Conservation (phyloP, 1,284 basidiomycete species). For the Peniophora sp. region DNA sequence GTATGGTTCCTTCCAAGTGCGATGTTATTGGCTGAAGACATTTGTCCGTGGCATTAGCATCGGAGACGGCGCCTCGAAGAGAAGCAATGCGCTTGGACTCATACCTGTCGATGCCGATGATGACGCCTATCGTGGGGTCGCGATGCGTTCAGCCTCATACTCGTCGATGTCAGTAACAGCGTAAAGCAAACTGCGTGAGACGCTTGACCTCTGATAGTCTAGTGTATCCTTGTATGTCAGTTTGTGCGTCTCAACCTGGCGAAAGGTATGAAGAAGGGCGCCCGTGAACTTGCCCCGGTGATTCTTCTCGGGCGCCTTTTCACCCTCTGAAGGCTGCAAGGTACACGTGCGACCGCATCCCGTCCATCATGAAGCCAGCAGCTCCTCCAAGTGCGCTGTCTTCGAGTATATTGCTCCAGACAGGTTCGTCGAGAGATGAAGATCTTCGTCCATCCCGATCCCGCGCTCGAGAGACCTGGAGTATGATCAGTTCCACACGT, state of each 20-base stretch:
- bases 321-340: conserved; percentile 25
- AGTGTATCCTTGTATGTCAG: conserved; percentile 24
- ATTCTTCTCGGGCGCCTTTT: conserved; percentile 21
- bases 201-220: no score
- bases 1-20: no score
- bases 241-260: conserved; percentile 11
- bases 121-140: no score
- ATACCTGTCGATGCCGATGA: no score
- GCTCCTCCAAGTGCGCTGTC: conserved; percentile 6
- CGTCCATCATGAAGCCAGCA: conserved; percentile 16
- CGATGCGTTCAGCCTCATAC: no score
- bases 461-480: conserved; percentile 12
- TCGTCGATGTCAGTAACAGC: no score
- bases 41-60: no score
- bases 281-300: conserved; percentile 23
- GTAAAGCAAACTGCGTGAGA: no score
- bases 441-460: conserved; percentile 8
- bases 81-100: no score
- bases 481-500: conserved; percentile 7
- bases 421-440: conserved; percentile 13
- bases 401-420: conserved; percentile 9
- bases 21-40: no score
- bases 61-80: no score
- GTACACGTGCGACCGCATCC: conserved; percentile 24
- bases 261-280: conserved; percentile 18